Evolutionary conservation across 1,284 basidiomycete species (phyloP), one percentile per base, ranked within the genome.

Genomic region (Exsudoporus floridanus): DNA sequence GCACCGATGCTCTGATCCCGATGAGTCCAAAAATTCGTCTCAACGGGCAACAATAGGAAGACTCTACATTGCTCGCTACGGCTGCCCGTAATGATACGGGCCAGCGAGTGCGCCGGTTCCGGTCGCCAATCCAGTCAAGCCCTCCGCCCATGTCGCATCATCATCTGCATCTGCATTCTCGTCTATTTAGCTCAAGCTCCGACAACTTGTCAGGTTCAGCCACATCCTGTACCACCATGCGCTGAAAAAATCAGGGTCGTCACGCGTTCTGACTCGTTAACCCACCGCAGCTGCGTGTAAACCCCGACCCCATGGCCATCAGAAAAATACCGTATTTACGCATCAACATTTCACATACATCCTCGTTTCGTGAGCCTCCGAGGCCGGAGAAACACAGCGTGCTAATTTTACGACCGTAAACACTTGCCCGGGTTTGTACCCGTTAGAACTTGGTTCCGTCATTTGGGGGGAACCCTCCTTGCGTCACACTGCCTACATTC

Each of bases 91-190:
- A 23, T 25, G 10, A 21, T 9, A 30, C 52, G 52, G 62, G 0
- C 50, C 31, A 42, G 8, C 34, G 4, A 27, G 33, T 27, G 25
- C 42, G 0, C 59, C 61, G 48, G 50, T 47, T 46, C 58, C 52
- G 60, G 52, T 39, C 42, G 35, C 46, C 19, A 37, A 45, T 36
- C 25, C 7, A 34, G 33, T 7, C 9, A 47, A 41, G 43, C 62
- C 66, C 57, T 71, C 66, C 66, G 66, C 64, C 61, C 62, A 61
- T 23, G 33, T 56, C 69, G 69, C 64, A 61, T 56, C 60, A 59
- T 10, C 5, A 28, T 28, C 27, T 28, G n/a, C n/a, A 23, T 23
- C 23, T 46, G 13, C 46, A 38, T 56, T 63, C 49, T 57, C 50
- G 55, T 44, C 60, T 50, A 14, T 56, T 48, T 57, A 46, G 37